Evolutionary conservation across 306 rosid species (phyloP).

Genomic region (Ceratonia siliqua): DNA sequence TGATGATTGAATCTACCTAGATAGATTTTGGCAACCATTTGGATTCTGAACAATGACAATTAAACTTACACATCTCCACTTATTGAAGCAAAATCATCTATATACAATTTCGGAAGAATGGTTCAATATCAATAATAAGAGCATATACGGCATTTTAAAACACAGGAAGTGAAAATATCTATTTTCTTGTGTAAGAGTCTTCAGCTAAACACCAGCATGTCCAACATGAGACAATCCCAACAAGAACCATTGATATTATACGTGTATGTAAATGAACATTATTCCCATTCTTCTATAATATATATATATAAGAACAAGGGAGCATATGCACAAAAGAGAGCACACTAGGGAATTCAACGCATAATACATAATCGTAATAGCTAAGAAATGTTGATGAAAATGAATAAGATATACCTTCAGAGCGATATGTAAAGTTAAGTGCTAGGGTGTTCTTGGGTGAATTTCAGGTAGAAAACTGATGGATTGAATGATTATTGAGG

Average conservation of each 20-base stretch:
- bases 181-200: background rate
- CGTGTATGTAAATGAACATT: background rate
- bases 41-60: slow-evolving; percentile 1
- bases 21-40: background rate
- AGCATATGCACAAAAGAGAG: too few relatives aligned
- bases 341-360: too few relatives aligned
- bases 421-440: too few relatives aligned
- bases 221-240: too few relatives aligned
- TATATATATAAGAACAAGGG: too few relatives aligned
- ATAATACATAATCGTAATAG: too few relatives aligned
- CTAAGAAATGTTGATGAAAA: too few relatives aligned
- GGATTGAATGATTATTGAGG: too few relatives aligned
- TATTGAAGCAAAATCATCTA: slow-evolving; percentile 6
- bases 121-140: slow-evolving; percentile 19
- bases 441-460: too few relatives aligned
- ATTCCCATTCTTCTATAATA: too few relatives aligned
- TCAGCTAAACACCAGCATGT: background rate
- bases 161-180: background rate
- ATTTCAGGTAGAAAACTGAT: too few relatives aligned
- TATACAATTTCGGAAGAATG: background rate
- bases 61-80: background rate
- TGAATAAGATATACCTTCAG: too few relatives aligned
- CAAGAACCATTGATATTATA: background rate
- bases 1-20: background rate
- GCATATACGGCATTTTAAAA: background rate